Evolutionary conservation across 805 yeast genomes (phyloP), one percentile per base, ranked within the genome.

Genomic region (Candida manassasensis): DNA sequence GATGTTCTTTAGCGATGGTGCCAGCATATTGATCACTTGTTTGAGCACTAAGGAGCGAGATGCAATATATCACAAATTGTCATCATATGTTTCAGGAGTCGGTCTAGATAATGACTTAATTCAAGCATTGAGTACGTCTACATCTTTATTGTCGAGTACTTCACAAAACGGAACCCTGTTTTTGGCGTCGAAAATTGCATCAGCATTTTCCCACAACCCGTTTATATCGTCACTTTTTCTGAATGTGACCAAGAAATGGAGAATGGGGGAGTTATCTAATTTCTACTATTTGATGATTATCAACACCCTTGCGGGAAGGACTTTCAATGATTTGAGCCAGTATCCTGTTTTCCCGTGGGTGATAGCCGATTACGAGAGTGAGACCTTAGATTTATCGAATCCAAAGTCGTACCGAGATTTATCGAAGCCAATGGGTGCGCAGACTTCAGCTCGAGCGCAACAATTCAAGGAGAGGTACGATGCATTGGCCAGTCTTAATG

Each of bases 301-400:
- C 17, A 87, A 87, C 49, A 85, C 93, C 0, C 55, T 87, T 38
- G 94, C 96, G 0, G 96, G 96, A 0, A 62, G 96, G 43, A 85
- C 96, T 0, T 85, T 81, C 57, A 88, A 87, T 55, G 96, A 87
- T 52, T 56, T 87, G 35, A 87, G 96, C 0, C 96, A 87, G 43
- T 87, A 87, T 50, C 96, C 96, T 0, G 82, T 88, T 1, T 88
- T 87, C 47, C 96, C 96, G 0, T 87, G 95, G 94, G 86, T 87
- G 0, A 72, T 87, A 40, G 80, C 93, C 0, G 95, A 87, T 52
- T 86, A 87, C 50, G 69, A 75, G 1, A 83, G 93, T 47, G 78
- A 77, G 2, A 72, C 61, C 9, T 59, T 87, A n/a, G 88, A 87
- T 52, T 60, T 88, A 28, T 52, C 59, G 3, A 64, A 85, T 46